These are phyloP conservation scores for Hanseniaspora uvarum DNA, from an alignment of 1,139 yeast species.

Conservation along the genomic window DNA sequence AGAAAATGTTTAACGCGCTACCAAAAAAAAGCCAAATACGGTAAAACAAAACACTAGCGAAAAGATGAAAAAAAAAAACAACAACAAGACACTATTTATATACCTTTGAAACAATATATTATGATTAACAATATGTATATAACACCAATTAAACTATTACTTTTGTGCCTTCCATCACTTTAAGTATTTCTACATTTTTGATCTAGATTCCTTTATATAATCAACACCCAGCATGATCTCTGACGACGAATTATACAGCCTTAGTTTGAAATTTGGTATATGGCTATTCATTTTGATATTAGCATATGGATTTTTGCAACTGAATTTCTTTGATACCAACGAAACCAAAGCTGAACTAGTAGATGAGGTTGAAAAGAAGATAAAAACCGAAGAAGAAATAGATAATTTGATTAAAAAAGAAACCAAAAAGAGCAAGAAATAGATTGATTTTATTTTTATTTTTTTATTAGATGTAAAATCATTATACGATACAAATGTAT, in stretches of 20 bases:
- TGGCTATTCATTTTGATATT: conserved; percentile 4
- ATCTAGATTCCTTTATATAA: neutral
- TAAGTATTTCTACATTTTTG: neutral
- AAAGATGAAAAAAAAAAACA: neutral
- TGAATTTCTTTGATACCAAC: conserved; percentile 2
- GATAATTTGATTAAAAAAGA: neutral
- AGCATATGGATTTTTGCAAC: conserved; percentile 7
- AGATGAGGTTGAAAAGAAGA: neutral
- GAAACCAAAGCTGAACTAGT: neutral
- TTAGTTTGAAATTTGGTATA: conserved; percentile 14
- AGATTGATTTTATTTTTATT: neutral
- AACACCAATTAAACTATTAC: neutral
- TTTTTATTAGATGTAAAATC: too few relatives aligned
- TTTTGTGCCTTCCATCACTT: neutral
- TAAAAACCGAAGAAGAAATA: neutral
- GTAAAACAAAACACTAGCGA: neutral
- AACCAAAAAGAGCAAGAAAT: conserved; percentile 1
- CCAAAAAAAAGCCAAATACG: neutral
- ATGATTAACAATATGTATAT: neutral
- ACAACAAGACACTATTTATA: neutral
- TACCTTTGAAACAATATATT: neutral
- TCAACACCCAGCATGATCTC: conserved; percentile 2
- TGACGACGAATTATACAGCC: conserved; percentile 8
- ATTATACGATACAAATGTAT: too few relatives aligned
- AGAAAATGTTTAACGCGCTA: neutral